Percentiles rank a stretch among this genome's conserved stretches.
These are phyloP conservation scores for Olyra latifolia DNA, from an alignment of 176 grass and related monocot species.

Conservation along the genomic window DNA sequence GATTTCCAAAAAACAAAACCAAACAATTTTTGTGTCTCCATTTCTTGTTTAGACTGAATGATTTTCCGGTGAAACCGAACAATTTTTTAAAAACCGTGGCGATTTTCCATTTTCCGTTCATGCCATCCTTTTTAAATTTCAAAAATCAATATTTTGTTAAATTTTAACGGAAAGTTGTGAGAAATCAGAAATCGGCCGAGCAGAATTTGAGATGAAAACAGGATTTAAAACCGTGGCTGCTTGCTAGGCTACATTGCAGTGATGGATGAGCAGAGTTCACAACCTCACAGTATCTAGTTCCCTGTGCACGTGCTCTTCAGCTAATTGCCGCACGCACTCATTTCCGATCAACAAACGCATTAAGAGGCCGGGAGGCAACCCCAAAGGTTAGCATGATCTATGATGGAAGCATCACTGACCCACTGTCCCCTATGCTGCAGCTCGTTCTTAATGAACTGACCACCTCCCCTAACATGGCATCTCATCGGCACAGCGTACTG, in stretches of 20 bases:
- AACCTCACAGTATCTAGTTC: background rate
- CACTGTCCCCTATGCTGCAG: background rate
- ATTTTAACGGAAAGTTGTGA: too few species aligned
- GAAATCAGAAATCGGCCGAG: too few species aligned
- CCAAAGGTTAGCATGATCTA: background rate
- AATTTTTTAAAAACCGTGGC: too few species aligned
- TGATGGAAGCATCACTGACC: constrained; percentile 41
- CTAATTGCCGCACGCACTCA: background rate
- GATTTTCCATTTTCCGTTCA: too few species aligned
- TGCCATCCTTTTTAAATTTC: too few species aligned
- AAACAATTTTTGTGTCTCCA: too few species aligned
- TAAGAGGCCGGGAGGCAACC: background rate
- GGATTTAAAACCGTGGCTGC: too few species aligned
- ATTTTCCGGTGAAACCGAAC: too few species aligned
- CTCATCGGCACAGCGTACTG: background rate
- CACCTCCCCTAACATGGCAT: background rate
- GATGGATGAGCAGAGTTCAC: background rate
- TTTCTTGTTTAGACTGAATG: too few species aligned
- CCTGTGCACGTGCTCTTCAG: background rate
- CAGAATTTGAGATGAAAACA: too few species aligned
- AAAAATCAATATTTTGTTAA: too few species aligned
- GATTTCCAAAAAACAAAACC: too few species aligned
- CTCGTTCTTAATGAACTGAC: background rate
- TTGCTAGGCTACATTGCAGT: background rate
- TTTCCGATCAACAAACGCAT: background rate